Percentiles rank a stretch among this genome's conserved stretches.
These are phyloP conservation scores for Salix brachista DNA, from an alignment of 345 rosid species.

Conservation along the genomic window DNA sequence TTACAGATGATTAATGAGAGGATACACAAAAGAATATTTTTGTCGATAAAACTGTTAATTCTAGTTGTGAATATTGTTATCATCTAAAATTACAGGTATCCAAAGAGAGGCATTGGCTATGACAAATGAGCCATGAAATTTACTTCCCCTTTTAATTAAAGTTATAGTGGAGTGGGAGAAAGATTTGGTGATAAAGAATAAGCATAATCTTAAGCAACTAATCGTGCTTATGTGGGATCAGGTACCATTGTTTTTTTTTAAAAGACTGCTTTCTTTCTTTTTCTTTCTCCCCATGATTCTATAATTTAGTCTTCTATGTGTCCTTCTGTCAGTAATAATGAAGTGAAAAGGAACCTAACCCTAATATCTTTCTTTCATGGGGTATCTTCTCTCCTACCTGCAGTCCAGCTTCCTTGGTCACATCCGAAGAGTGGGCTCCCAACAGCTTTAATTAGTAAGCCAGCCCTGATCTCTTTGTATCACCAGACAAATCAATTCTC, in stretches of 20 bases:
- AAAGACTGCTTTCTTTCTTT: not conserved
- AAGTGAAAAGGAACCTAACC: conserved; percentile 22
- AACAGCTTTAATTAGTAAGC: not conserved
- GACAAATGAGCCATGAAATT: not conserved
- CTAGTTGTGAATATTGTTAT: conserved; percentile 7
- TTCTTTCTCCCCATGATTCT: conserved; percentile 14
- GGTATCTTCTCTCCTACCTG: conserved; percentile 7
- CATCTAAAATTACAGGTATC: not conserved
- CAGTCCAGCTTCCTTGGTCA: conserved; percentile 5
- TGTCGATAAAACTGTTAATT: too few species aligned
- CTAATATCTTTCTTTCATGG: not conserved
- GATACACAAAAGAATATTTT: too few species aligned
- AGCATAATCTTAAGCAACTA: conserved; percentile 24
- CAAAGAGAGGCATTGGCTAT: not conserved
- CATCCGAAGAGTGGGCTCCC: not conserved
- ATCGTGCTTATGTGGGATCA: conserved; percentile 37
- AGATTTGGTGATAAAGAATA: conserved; percentile 45
- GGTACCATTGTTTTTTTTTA: conserved; percentile 27
- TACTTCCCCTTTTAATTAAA: conserved; percentile 2
- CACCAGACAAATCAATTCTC: not conserved
- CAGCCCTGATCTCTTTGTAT: not conserved
- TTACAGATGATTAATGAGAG: too few species aligned
- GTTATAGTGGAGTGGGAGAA: conserved; percentile 17
- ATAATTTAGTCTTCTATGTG: conserved; percentile 2
- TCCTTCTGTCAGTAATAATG: conserved; percentile 23